Percentiles rank a stretch among this genome's conserved stretches.
Evolutionary conservation across 169 alveolate species (phyloP).

Genomic region (Perkinsus olseni): DNA sequence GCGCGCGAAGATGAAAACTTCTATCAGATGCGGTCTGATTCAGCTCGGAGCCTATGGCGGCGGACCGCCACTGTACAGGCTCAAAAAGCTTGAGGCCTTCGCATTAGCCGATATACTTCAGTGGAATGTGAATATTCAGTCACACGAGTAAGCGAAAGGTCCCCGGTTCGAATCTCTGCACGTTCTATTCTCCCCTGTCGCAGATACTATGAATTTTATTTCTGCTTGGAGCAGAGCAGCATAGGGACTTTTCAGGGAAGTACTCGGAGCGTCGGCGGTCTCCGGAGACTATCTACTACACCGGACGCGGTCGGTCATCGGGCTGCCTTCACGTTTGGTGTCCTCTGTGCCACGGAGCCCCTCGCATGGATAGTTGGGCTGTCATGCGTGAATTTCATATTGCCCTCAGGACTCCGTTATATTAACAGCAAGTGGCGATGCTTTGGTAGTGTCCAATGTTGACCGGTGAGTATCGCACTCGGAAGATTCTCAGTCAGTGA

Average conservation of each 20-base stretch:
- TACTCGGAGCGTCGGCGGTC: background rate
- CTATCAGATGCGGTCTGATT: background rate
- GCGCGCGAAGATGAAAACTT: background rate
- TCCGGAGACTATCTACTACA: background rate
- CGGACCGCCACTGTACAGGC: background rate
- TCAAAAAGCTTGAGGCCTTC: background rate
- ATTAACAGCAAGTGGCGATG: background rate
- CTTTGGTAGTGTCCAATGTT: background rate
- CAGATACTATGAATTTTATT: background rate
- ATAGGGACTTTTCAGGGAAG: background rate
- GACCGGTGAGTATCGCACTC: background rate
- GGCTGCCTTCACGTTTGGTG: too few relatives aligned
- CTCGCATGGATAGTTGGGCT: too few relatives aligned
- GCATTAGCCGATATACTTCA: background rate
- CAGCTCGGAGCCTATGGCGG: background rate
- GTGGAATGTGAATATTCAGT: background rate
- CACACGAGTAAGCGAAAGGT: background rate
- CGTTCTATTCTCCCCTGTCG: too few relatives aligned
- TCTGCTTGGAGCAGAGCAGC: background rate
- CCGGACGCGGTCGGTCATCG: background rate
- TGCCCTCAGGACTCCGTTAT: background rate
- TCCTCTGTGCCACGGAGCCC: background rate
- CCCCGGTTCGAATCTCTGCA: background rate
- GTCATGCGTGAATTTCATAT: too few relatives aligned
- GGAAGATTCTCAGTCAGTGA: background rate